Percentiles rank a stretch among this genome's conserved stretches.
Evolutionary conservation across 495 filamentous ascomycete species (phyloP).

Genomic region (Penicillium roqueforti): DNA sequence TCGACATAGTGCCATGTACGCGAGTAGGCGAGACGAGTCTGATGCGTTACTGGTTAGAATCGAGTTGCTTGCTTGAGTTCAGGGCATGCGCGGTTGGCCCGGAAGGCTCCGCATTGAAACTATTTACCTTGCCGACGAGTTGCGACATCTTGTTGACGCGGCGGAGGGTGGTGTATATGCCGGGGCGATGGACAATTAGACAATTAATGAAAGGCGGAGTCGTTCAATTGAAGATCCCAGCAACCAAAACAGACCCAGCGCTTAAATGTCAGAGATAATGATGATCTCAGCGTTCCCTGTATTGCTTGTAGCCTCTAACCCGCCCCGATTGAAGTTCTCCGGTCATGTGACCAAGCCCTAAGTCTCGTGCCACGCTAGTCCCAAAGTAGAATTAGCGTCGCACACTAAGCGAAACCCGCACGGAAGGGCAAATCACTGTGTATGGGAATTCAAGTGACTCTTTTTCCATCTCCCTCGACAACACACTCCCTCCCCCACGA

Average conservation of each 20-base stretch:
- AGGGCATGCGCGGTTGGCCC: neutral
- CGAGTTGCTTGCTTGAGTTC: slow-evolving; percentile 1
- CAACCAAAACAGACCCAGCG: neutral
- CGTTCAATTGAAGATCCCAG: slow-evolving; percentile 1
- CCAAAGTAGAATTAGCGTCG: slow-evolving; percentile 20
- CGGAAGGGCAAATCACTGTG: slow-evolving; percentile 35
- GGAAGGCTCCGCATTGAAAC: slow-evolving; percentile 12
- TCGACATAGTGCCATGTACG: slow-evolving; percentile 87
- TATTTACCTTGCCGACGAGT: slow-evolving; percentile 44
- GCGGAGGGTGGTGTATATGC: neutral
- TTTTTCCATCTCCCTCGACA: slow-evolving; percentile 34
- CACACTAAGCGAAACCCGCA: slow-evolving; percentile 47
- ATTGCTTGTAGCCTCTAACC: slow-evolving; percentile 9
- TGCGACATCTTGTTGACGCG: slow-evolving; percentile 39
- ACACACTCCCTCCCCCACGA: slow-evolving; percentile 45
- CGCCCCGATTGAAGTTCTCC: slow-evolving; percentile 5
- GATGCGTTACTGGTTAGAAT: slow-evolving; percentile 2
- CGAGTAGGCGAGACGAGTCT: slow-evolving; percentile 96
- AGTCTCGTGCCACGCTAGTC: slow-evolving; percentile 14
- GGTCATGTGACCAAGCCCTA: slow-evolving; percentile 33
- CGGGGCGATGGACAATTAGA: neutral
- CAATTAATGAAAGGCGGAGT: neutral
- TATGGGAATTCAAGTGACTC: slow-evolving; percentile 30
- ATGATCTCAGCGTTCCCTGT: slow-evolving; percentile 19
- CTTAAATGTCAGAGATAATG: slow-evolving; percentile 9